Evolutionary conservation across 1,139 yeast species (phyloP).

Genomic region (Taiozyma onychis): DNA sequence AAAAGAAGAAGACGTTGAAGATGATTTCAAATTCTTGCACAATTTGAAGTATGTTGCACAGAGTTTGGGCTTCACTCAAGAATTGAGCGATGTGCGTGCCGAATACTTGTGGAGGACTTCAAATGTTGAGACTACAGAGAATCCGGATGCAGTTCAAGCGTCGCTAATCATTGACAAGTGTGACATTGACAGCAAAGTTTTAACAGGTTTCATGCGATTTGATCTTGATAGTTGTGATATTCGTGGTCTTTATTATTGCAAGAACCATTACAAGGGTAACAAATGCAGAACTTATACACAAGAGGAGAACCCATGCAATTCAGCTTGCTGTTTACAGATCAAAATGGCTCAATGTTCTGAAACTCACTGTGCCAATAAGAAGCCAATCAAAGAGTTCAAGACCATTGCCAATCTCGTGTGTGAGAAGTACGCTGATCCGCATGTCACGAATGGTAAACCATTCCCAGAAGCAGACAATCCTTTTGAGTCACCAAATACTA

Average conservation of each 20-base stretch:
- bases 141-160: slow-evolving; percentile 1
- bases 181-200: slow-evolving; percentile 12
- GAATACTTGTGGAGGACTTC: slow-evolving; percentile 13
- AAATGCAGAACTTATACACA: slow-evolving; percentile 10
- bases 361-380: slow-evolving; percentile 15
- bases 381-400: slow-evolving; percentile 13
- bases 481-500: not conserved
- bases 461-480: slow-evolving; percentile 4
- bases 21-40: slow-evolving; percentile 3
- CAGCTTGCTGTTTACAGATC: slow-evolving; percentile 21
- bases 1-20: slow-evolving; percentile 2
- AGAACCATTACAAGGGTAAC: slow-evolving; percentile 14
- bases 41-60: slow-evolving; percentile 11
- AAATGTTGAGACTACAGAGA: not conserved
- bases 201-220: slow-evolving; percentile 13
- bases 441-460: slow-evolving; percentile 6
- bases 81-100: slow-evolving; percentile 12
- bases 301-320: slow-evolving; percentile 17
- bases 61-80: slow-evolving; percentile 6
- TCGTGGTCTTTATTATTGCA: slow-evolving; percentile 19
- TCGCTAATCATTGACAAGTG: slow-evolving; percentile 18
- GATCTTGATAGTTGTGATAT: slow-evolving; percentile 21
- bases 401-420: slow-evolving; percentile 20
- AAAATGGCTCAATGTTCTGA: slow-evolving; percentile 21
- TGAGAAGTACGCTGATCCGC: slow-evolving; percentile 12